Percentiles rank a stretch among this genome's conserved stretches.
Conservation (phyloP, 768 basidiomycete species). For the Harrya chromipes region DNA sequence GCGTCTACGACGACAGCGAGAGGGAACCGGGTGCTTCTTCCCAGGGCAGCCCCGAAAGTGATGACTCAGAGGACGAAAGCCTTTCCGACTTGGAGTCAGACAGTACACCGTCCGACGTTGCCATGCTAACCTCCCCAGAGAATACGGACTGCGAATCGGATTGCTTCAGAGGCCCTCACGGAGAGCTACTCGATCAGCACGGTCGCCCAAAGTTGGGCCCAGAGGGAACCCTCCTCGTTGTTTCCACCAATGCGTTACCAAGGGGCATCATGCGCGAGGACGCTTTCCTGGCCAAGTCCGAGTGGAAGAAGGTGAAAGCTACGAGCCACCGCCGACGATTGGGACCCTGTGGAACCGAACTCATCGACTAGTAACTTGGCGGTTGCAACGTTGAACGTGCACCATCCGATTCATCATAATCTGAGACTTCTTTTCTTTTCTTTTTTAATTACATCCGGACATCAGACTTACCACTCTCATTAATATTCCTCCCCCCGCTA, state of each 20-base stretch:
- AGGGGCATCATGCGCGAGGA: conserved; percentile 5
- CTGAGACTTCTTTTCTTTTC: no score
- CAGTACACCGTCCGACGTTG: no score
- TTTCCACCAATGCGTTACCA: not conserved
- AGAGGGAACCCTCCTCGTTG: conserved; percentile 21
- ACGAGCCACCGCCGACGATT: conserved; percentile 12
- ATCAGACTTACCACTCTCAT: no score
- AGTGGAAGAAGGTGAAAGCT: no score
- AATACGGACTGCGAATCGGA: not conserved
- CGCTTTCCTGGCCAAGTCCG: not conserved
- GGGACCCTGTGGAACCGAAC: conserved; percentile 24
- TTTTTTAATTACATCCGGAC: no score
- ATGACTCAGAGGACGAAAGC: no score
- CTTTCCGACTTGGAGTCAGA: no score
- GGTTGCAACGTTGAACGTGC: no score
- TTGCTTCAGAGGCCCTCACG: conserved; percentile 17
- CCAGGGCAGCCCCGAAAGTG: no score
- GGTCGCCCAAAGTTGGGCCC: conserved; percentile 22
- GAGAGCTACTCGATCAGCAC: conserved; percentile 16
- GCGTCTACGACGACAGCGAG: conserved; percentile 18
- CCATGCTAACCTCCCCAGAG: conserved; percentile 1
- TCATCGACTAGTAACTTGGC: conserved; percentile 14
- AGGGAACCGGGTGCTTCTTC: no score
- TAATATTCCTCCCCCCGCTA: no score
- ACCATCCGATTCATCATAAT: no score